These are phyloP conservation scores for Potentilla sterilis DNA, from an alignment of 306 rosid species.

Conservation along the genomic window DNA sequence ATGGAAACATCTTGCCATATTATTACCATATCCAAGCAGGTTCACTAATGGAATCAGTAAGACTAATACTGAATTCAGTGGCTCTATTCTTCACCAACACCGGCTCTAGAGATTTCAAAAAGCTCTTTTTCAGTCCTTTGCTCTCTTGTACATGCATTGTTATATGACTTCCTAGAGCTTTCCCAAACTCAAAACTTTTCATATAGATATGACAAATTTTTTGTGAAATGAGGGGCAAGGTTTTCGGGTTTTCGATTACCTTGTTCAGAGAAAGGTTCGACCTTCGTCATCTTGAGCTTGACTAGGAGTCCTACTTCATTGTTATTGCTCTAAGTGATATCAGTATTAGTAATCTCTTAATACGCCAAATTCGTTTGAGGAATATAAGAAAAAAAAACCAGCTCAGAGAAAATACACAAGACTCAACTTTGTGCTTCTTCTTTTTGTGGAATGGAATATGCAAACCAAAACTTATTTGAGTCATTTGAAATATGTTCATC, in stretches of 20 bases:
- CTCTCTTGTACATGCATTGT: slow-evolving; percentile 36
- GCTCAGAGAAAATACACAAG: background rate
- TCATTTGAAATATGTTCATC: too few species aligned
- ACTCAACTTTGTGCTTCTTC: background rate
- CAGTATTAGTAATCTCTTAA: background rate
- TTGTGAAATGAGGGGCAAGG: background rate
- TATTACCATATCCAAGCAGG: slow-evolving; percentile 13
- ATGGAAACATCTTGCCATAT: slow-evolving; percentile 30
- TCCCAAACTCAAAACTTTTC: slow-evolving; percentile 36
- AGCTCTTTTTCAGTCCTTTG: slow-evolving; percentile 1
- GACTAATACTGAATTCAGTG: background rate
- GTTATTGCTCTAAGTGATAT: slow-evolving; percentile 5
- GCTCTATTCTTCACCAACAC: background rate
- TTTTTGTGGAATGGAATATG: background rate
- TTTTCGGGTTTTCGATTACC: background rate
- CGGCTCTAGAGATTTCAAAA: slow-evolving; percentile 1
- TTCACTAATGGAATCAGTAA: background rate
- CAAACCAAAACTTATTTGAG: too few species aligned
- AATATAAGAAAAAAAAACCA: background rate
- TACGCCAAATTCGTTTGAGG: slow-evolving; percentile 1
- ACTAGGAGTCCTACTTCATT: background rate
- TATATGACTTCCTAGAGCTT: slow-evolving; percentile 56
- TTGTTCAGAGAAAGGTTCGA: background rate
- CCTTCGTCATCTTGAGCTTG: slow-evolving; percentile 23
- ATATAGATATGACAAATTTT: slow-evolving; percentile 29